Conservation (phyloP, 2,329 filamentous ascomycete species). For the Beauveria bassiana region DNA sequence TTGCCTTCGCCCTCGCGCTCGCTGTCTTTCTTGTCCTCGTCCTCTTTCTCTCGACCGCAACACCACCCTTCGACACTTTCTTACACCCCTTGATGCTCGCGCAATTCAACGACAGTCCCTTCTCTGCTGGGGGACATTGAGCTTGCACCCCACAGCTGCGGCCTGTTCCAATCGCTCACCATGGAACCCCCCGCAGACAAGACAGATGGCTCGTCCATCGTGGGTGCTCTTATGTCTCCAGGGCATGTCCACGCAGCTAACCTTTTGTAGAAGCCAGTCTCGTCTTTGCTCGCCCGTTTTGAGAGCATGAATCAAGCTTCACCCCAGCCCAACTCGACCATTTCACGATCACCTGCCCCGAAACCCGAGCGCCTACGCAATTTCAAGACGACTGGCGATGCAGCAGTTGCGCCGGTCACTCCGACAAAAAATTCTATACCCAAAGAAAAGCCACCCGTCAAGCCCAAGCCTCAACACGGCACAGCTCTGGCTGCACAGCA, state of each 20-base stretch:
- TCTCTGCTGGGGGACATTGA: background rate
- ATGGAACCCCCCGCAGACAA: constrained; percentile 36
- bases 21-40: background rate
- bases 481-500: background rate
- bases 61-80: background rate
- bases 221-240: constrained; percentile 30
- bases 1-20: too few species aligned
- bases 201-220: constrained; percentile 70
- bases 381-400: constrained; percentile 31
- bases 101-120: background rate
- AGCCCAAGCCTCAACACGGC: constrained; percentile 23
- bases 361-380: constrained; percentile 38
- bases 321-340: constrained; percentile 18
- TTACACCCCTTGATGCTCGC: background rate
- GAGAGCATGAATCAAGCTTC: constrained; percentile 53
- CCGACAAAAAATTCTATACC: constrained; percentile 24
- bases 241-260: constrained; percentile 17
- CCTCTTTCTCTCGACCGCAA: background rate
- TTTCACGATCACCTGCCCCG: constrained; percentile 30
- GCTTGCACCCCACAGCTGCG: constrained; percentile 1
- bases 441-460: constrained; percentile 31
- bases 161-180: background rate
- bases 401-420: constrained; percentile 23
- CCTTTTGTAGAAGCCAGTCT: constrained; percentile 62
- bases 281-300: constrained; percentile 71